Evolutionary conservation across 2,329 filamentous ascomycete species (phyloP), one percentile per base, ranked within the genome.

Genomic region (Xylariaceae sp.): DNA sequence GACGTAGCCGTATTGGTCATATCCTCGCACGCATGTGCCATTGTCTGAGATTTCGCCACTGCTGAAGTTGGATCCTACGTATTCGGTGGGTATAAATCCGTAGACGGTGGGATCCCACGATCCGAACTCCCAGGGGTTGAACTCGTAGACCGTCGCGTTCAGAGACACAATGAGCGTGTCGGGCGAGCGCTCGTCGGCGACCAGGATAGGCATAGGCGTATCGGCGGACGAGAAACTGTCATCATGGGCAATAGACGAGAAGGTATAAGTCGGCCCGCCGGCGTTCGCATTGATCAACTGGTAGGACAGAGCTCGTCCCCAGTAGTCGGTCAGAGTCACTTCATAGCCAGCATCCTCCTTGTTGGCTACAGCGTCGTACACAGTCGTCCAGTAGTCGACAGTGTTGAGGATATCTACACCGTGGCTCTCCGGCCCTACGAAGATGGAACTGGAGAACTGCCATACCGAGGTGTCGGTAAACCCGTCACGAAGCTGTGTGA

Each of bases 121-220:
- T 6, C 89, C 89, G 60, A 92, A 78, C 59, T 94, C 88, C 72
- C 81, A 91, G 0, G 89, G 89, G 57, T 85, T 90, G 67, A 92
- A 86, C 59, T 91, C 88, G 57, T 81, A 85, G 30, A 90, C 77
- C 1, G 88, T 91, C 1, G 87, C 80, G 60, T 91, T 92, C n/a
- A 78, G 66, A 0, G 82, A 76, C 22, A 92, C 71, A 22, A 87
- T 68, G 0, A 66, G 61, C 42, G 87, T 77, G 12, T 79, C 81
- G 0, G 85, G 83, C 15, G 76, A 72, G 36, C 88, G 79, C 39
- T 82, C 83, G 54, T 90, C 83, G 0, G 87, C 77, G 1, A 94
- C 78, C 2, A 92, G 71, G 48, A 94, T 75, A 0, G 89, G 89
- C 73, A 92, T 78, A 0, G 89, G 89, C 31, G 80, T 77, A 40